Percentiles rank a stretch among this genome's conserved stretches.
phyloP scores from a whole-genome alignment of 345 rosid genomes.

The Camelina hispida region DNA sequence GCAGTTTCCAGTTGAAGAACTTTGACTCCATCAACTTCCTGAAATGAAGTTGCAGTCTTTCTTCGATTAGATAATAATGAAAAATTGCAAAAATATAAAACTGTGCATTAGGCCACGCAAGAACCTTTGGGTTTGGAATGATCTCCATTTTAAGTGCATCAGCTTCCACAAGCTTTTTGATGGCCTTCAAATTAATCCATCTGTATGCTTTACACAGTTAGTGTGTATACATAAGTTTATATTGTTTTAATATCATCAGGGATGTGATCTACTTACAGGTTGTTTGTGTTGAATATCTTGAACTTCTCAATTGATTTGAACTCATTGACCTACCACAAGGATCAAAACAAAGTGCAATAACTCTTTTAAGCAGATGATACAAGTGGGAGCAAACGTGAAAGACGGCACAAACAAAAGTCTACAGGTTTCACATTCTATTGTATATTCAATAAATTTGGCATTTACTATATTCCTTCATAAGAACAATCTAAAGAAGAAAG shows the following conservation, averaged over 20 bases:
- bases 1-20: constrained; percentile 98
- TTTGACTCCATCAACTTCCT: constrained; percentile 97
- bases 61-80: constrained; percentile 12
- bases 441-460: not conserved
- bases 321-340: constrained; percentile 74
- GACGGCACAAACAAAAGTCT: constrained; percentile 5
- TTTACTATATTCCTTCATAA: constrained; percentile 7
- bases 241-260: not conserved
- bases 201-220: constrained; percentile 50
- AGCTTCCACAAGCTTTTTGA: constrained; percentile 93
- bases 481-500: constrained; percentile 16
- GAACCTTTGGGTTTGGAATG: constrained; percentile 93
- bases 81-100: not conserved
- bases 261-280: constrained; percentile 62
- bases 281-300: constrained; percentile 98
- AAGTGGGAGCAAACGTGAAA: constrained; percentile 21
- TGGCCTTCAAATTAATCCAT: constrained; percentile 95
- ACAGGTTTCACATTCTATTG: not conserved
- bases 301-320: constrained; percentile 99
- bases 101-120: not conserved
- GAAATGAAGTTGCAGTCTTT: constrained; percentile 20
- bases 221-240: constrained; percentile 24
- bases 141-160: constrained; percentile 97
- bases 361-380: not conserved
- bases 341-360: constrained; percentile 19